Evolutionary conservation across 768 basidiomycete species (phyloP).

Genomic region (Lactarius trivialis): DNA sequence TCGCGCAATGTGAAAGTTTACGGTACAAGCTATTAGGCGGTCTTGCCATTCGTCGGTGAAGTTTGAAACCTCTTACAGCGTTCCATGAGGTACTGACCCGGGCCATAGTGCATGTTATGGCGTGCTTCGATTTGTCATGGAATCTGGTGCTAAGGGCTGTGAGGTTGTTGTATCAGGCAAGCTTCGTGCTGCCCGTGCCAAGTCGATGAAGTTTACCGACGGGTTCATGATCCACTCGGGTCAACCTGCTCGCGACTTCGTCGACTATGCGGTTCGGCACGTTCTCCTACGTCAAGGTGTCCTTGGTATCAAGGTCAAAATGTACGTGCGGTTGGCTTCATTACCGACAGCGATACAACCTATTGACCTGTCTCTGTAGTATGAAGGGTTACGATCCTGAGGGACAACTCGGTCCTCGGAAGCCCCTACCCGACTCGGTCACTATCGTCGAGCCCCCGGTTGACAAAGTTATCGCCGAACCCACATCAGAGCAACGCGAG

Average conservation of each 20-base stretch:
- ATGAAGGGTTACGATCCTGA: slow-evolving; percentile 97
- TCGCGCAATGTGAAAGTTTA: slow-evolving; percentile 97
- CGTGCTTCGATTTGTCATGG: slow-evolving; percentile 99
- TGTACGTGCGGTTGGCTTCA: slow-evolving; percentile 44
- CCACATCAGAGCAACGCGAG: slow-evolving; percentile 85
- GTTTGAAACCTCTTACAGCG: slow-evolving; percentile 19
- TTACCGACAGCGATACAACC: neutral
- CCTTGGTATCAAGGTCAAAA: slow-evolving; percentile 99
- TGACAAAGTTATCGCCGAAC: slow-evolving; percentile 86
- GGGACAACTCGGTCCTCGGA: slow-evolving; percentile 81
- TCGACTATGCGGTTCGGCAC: slow-evolving; percentile 96
- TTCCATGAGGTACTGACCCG: neutral
- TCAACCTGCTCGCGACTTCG: slow-evolving; percentile 95
- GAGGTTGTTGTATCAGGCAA: slow-evolving; percentile 99
- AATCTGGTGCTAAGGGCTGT: slow-evolving; percentile 98
- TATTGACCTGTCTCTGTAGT: slow-evolving; percentile 38
- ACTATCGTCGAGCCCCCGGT: slow-evolving; percentile 82
- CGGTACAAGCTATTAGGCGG: slow-evolving; percentile 99
- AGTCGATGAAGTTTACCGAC: slow-evolving; percentile 99
- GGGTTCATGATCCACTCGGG: slow-evolving; percentile 99
- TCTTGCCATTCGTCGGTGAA: slow-evolving; percentile 95
- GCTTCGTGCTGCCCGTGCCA: slow-evolving; percentile 98
- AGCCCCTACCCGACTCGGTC: slow-evolving; percentile 93
- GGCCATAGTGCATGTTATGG: slow-evolving; percentile 85
- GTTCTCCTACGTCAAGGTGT: slow-evolving; percentile 98